Evolutionary conservation across 2,329 filamentous ascomycete species (phyloP).

Genomic region (Chaetothyriales sp.): DNA sequence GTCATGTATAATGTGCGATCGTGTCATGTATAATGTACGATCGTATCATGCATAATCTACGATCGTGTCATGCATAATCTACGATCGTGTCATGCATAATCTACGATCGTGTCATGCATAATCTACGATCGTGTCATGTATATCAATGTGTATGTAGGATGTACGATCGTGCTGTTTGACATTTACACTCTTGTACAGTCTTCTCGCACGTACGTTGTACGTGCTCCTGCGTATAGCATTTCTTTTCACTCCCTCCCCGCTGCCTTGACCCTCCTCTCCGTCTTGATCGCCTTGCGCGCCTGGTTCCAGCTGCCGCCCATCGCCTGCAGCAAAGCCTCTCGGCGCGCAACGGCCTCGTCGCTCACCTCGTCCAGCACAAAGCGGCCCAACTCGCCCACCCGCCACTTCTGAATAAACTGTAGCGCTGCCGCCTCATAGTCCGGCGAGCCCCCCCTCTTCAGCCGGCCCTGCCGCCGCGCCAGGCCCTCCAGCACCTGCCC

Average conservation of each 20-base stretch:
- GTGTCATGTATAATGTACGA: too few species aligned
- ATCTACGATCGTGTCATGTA: too few species aligned
- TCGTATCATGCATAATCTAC: too few species aligned
- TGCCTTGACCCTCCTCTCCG: background rate
- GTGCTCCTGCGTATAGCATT: background rate
- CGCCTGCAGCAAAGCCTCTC: constrained; percentile 21
- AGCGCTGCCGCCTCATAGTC: constrained; percentile 61
- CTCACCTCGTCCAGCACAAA: constrained; percentile 69
- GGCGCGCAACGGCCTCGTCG: constrained; percentile 42
- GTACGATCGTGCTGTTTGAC: background rate
- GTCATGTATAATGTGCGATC: too few species aligned
- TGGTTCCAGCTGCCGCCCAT: constrained; percentile 31
- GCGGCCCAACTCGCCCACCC: constrained; percentile 58
- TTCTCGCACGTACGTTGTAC: background rate
- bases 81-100: too few species aligned
- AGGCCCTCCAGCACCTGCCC: constrained; percentile 55
- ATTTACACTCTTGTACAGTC: background rate
- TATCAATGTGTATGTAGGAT: background rate
- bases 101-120: too few species aligned
- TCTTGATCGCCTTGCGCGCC: constrained; percentile 24
- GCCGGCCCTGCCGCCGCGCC: constrained; percentile 59
- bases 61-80: too few species aligned
- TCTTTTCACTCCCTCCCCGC: background rate
- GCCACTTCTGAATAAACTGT: constrained; percentile 72
- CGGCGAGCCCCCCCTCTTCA: constrained; percentile 58